Evolutionary conservation across 345 rosid species (phyloP).

Genomic region (Melastoma malabathricum): DNA sequence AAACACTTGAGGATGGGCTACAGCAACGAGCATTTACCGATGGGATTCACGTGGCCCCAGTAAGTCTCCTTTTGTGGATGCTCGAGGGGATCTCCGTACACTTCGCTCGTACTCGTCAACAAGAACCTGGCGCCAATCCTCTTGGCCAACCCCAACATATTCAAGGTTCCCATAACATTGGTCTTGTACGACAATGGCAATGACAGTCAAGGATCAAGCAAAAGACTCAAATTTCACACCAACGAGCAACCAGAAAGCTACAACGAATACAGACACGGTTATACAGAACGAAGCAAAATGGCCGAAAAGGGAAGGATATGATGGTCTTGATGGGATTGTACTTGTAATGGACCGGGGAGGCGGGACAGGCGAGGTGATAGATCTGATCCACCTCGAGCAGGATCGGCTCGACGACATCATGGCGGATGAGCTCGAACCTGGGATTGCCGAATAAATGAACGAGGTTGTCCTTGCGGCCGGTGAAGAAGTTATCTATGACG

Average conservation of each 20-base stretch:
- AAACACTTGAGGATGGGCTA: not conserved
- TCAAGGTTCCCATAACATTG: constrained; percentile 97
- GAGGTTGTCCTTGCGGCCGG: constrained; percentile 89
- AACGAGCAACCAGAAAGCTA: not conserved
- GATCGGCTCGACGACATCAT: constrained; percentile 93
- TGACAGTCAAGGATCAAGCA: constrained; percentile 27
- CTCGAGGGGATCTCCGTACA: constrained; percentile 96
- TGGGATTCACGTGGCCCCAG: constrained; percentile 98
- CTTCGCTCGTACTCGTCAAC: constrained; percentile 98
- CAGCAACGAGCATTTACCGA: constrained; percentile 31
- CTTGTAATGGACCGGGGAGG: constrained; percentile 96
- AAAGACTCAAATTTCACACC: not conserved
- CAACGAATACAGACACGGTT: not conserved
- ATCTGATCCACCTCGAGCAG: constrained; percentile 96
- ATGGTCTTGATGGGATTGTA: constrained; percentile 95
- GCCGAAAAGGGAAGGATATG: constrained; percentile 46
- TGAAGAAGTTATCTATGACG: constrained; percentile 89
- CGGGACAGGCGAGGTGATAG: constrained; percentile 98
- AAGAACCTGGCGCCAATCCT: constrained; percentile 93
- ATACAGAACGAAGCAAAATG: not conserved
- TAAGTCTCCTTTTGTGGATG: constrained; percentile 98
- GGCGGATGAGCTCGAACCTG: constrained; percentile 87
- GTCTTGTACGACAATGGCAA: constrained; percentile 63
- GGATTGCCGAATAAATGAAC: constrained; percentile 73
- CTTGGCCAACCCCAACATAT: constrained; percentile 98